Evolutionary conservation across 306 rosid genomes (phyloP).

Genomic region (Vigna angularis): DNA sequence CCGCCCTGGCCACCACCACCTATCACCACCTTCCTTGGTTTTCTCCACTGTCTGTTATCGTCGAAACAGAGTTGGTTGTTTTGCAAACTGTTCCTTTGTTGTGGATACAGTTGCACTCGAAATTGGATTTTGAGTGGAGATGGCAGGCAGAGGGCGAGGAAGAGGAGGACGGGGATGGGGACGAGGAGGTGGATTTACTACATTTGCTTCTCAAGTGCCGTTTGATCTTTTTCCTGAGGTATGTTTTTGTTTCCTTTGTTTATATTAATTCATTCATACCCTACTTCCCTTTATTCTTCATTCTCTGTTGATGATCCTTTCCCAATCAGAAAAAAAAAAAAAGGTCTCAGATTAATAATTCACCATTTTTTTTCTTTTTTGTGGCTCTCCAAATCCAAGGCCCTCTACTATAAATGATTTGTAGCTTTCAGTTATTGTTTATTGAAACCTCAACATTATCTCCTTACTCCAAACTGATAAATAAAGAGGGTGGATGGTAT

Average conservation of each 20-base stretch:
- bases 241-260: background rate
- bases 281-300: background rate
- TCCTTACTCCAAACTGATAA: background rate
- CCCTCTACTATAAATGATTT: background rate
- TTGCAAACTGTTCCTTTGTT: background rate
- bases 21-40: too few species aligned
- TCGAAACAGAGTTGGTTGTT: background rate
- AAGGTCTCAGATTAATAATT: background rate
- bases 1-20: too few species aligned
- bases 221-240: constrained; percentile 55
- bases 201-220: background rate
- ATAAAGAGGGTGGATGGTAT: background rate
- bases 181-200: background rate
- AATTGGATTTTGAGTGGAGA: constrained; percentile 22
- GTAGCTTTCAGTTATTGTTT: background rate
- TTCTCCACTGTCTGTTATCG: too few species aligned
- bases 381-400: background rate
- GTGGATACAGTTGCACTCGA: background rate
- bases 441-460: background rate
- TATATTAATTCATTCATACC: background rate
- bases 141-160: constrained; percentile 51
- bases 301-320: background rate
- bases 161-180: constrained; percentile 43
- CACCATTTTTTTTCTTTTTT: background rate
- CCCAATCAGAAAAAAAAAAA: background rate